phyloP scores from a whole-genome alignment of 441 rosid genomes.

The Pelargonium cotyledonis region DNA sequence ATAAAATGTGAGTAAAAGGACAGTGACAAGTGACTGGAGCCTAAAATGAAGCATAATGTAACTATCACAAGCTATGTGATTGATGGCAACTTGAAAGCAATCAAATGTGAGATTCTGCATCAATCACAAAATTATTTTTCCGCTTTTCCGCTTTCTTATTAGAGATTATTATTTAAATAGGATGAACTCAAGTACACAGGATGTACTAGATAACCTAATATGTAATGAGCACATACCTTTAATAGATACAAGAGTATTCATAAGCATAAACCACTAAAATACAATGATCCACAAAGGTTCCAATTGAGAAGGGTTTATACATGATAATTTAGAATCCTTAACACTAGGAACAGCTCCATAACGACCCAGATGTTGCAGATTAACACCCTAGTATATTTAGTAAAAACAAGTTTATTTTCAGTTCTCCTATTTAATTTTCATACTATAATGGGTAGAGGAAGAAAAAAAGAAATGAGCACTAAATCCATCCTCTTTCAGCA shows the following conservation, averaged over 20 bases:
- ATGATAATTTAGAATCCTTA: neutral
- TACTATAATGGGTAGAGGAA: neutral
- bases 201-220: neutral
- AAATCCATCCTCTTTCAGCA: neutral
- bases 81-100: neutral
- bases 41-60: neutral
- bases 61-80: neutral
- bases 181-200: neutral
- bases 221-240: neutral
- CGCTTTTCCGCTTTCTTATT: too few relatives aligned
- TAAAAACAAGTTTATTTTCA: neutral
- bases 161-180: neutral
- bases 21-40: neutral
- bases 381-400: neutral
- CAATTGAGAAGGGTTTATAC: neutral
- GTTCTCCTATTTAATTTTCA: neutral
- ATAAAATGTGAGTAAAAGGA: neutral
- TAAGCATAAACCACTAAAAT: neutral
- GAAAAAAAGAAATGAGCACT: neutral
- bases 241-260: neutral
- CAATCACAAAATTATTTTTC: neutral
- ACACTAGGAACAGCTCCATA: neutral
- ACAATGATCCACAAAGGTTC: neutral
- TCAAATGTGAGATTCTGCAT: neutral
- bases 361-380: neutral